Evolutionary conservation across 169 alveolate species (phyloP).

Genomic region (Cyclospora cayetanensis): DNA sequence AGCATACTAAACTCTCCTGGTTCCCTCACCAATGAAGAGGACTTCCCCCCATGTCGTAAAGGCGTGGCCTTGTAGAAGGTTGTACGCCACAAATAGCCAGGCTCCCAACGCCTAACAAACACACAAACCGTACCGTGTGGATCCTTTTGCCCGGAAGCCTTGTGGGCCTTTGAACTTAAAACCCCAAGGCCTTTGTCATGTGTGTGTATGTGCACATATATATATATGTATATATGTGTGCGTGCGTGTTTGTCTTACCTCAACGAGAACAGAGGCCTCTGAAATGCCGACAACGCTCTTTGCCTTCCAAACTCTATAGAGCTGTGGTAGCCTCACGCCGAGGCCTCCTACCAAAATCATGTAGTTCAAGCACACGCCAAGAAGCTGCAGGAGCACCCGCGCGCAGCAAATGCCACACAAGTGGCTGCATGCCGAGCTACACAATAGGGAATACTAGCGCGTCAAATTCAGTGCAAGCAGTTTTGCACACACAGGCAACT

Average conservation of each 20-base stretch:
- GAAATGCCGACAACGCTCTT: background rate
- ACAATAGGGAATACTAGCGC: no score
- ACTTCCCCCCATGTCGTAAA: constrained; percentile 7
- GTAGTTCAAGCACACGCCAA: background rate
- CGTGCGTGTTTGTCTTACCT: background rate
- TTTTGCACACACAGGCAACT: no score
- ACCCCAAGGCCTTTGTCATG: background rate
- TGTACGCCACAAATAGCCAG: background rate
- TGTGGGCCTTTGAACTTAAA: no score
- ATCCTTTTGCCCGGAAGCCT: no score
- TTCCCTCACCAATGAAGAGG: constrained; percentile 2
- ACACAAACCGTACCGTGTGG: no score
- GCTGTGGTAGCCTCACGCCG: background rate
- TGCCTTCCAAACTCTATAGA: background rate
- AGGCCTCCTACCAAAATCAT: background rate
- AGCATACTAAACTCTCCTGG: no score
- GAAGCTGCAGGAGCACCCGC: background rate
- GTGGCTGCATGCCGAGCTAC: no score
- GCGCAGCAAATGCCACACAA: background rate
- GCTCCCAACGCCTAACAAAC: background rate
- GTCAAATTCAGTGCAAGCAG: no score
- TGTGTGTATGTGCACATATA: background rate
- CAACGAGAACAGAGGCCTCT: constrained; percentile 4
- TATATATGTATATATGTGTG: background rate
- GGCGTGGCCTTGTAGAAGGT: background rate